phyloP scores from a whole-genome alignment of 1,139 yeast species.

The Suhomyces bokatorum region DNA sequence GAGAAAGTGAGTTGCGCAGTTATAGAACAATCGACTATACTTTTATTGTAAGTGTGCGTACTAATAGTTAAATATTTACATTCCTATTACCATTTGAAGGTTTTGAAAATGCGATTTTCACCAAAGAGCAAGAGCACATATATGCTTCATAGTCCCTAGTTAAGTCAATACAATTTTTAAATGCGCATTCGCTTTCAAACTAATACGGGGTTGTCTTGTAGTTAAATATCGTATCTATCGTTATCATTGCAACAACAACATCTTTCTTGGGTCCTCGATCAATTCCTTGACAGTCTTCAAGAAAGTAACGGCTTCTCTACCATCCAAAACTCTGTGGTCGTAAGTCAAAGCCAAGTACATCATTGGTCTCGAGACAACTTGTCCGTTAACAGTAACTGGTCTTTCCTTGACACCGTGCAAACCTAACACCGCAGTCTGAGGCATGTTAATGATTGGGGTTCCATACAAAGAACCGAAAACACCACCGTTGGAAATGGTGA shows the following conservation, averaged over 20 bases:
- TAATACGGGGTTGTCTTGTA: neutral
- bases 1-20: neutral
- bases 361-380: constrained; percentile 97
- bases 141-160: neutral
- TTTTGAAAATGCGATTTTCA: too few relatives aligned
- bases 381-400: constrained; percentile 95
- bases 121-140: neutral
- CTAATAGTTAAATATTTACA: neutral
- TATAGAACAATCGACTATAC: neutral
- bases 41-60: neutral
- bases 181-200: constrained; percentile 1
- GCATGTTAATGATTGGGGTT: constrained; percentile 97
- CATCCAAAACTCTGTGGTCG: constrained; percentile 97
- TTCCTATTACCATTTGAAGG: too few relatives aligned
- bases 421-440: constrained; percentile 97
- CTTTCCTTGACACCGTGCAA: constrained; percentile 97
- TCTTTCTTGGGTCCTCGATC: constrained; percentile 98
- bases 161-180: too few relatives aligned
- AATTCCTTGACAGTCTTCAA: constrained; percentile 93
- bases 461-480: constrained; percentile 97
- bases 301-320: constrained; percentile 98
- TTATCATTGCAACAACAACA: constrained; percentile 66
- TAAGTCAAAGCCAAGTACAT: constrained; percentile 98
- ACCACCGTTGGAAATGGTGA: constrained; percentile 99
- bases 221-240: constrained; percentile 4